phyloP scores from a whole-genome alignment of 1,139 yeast genomes.

The Hanseniaspora gamundiae region DNA sequence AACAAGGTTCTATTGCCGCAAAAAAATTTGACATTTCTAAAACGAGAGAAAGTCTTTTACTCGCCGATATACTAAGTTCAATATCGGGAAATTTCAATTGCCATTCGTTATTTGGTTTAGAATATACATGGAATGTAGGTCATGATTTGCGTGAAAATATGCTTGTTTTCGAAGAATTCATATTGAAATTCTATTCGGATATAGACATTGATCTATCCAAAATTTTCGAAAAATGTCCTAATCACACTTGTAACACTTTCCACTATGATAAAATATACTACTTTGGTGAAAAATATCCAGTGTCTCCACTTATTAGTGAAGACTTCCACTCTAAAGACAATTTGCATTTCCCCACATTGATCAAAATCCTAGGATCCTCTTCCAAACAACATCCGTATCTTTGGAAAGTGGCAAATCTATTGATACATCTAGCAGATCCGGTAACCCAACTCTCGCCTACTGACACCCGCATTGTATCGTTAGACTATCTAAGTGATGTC shows the following conservation, averaged over 20 bases:
- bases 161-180: too few relatives aligned
- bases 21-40: too few relatives aligned
- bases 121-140: too few relatives aligned
- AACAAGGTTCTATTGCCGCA: too few relatives aligned
- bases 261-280: too few relatives aligned
- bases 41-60: neutral
- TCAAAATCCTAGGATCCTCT: neutral
- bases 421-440: conserved; percentile 48
- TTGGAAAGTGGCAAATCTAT: conserved; percentile 15
- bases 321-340: too few relatives aligned
- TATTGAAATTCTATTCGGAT: neutral
- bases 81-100: neutral
- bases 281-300: too few relatives aligned
- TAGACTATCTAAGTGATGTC: conserved; percentile 41
- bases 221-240: too few relatives aligned
- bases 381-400: conserved; percentile 1
- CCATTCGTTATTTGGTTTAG: neutral
- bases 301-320: too few relatives aligned
- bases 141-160: neutral
- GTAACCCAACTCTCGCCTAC: conserved; percentile 56
- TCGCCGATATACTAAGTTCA: neutral
- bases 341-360: neutral
- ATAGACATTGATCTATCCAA: too few relatives aligned
- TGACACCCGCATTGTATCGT: conserved; percentile 39
- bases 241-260: too few relatives aligned